Percentiles rank a stretch among this genome's conserved stretches.
Evolutionary conservation across 2,329 filamentous ascomycete genomes (phyloP).

Genomic region (Monilinia aucupariae): DNA sequence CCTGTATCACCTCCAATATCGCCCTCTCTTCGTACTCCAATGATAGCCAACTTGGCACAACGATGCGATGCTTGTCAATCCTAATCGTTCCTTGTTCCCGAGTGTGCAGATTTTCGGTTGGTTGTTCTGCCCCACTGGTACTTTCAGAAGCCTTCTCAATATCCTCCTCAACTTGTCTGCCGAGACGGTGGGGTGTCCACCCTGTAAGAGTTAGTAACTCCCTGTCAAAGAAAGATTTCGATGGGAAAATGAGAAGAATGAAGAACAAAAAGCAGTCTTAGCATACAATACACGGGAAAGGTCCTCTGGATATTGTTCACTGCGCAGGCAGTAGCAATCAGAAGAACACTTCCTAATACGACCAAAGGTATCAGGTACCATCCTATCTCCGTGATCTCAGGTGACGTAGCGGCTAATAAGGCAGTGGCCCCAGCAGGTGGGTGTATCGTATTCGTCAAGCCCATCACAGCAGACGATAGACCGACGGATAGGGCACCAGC

Average conservation of each 20-base stretch:
- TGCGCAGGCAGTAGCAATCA: conserved; percentile 57
- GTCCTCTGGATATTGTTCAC: conserved; percentile 61
- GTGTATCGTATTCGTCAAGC: conserved; percentile 64
- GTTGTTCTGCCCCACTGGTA: not conserved
- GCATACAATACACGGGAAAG: conserved; percentile 56
- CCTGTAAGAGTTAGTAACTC: conserved; percentile 32
- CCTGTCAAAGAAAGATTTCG: not conserved
- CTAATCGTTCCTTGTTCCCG: conserved; percentile 15
- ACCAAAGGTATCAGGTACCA: conserved; percentile 64
- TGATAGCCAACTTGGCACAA: conserved; percentile 24
- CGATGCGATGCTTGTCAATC: conserved; percentile 20
- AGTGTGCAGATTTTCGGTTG: not conserved
- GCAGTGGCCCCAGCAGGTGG: conserved; percentile 72
- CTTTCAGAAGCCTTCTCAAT: conserved; percentile 3
- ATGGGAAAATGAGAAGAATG: not conserved
- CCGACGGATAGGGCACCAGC: conserved; percentile 62
- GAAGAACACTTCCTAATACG: conserved; percentile 53
- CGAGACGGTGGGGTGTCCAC: conserved; percentile 31
- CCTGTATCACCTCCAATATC: conserved; percentile 24
- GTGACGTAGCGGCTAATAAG: conserved; percentile 58
- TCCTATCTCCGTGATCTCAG: conserved; percentile 50
- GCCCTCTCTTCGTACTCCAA: conserved; percentile 25
- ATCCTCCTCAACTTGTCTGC: conserved; percentile 1
- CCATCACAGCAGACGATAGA: conserved; percentile 58
- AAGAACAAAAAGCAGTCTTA: not conserved